Percentiles rank a stretch among this genome's conserved stretches.
These are phyloP conservation scores for Phytophthora tubulina DNA, from an alignment of 352 stramenopile species.

Conservation along the genomic window DNA sequence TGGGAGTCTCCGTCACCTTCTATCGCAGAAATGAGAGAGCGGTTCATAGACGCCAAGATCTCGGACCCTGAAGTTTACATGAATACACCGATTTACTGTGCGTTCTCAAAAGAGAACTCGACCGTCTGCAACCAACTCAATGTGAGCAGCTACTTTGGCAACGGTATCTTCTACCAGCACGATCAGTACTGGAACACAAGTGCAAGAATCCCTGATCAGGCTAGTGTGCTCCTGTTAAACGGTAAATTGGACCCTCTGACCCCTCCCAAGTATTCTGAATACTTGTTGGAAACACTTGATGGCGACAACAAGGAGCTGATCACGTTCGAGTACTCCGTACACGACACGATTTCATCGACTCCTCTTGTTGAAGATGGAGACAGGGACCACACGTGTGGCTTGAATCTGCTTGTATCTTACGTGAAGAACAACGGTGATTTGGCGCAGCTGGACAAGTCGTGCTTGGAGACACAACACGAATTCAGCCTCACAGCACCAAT, in stretches of 20 bases:
- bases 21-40: slow-evolving; percentile 9
- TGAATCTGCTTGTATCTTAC: slow-evolving; percentile 52
- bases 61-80: slow-evolving; percentile 29
- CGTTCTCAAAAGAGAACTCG: slow-evolving; percentile 57
- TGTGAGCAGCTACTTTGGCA: slow-evolving; percentile 15
- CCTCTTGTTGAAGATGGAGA: slow-evolving; percentile 33
- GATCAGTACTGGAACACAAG: slow-evolving; percentile 64
- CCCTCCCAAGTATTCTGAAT: slow-evolving; percentile 53
- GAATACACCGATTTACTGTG: slow-evolving; percentile 53
- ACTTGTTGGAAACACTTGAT: slow-evolving; percentile 36
- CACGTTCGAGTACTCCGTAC: slow-evolving; percentile 51
- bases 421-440: slow-evolving; percentile 46
- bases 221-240: slow-evolving; percentile 55
- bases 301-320: slow-evolving; percentile 50
- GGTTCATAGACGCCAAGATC: slow-evolving; percentile 35
- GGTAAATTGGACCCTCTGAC: slow-evolving; percentile 57
- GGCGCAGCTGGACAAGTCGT: slow-evolving; percentile 46
- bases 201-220: slow-evolving; percentile 42
- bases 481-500: slow-evolving; percentile 35
- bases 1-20: slow-evolving; percentile 46
- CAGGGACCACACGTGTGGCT: slow-evolving; percentile 43
- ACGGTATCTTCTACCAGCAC: slow-evolving; percentile 46
- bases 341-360: slow-evolving; percentile 46
- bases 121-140: slow-evolving; percentile 30
- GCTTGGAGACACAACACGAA: slow-evolving; percentile 31